Base-by-base conservation (phyloP, 1,284 basidiomycete genomes). In the Naganishia cerealis region DNA sequence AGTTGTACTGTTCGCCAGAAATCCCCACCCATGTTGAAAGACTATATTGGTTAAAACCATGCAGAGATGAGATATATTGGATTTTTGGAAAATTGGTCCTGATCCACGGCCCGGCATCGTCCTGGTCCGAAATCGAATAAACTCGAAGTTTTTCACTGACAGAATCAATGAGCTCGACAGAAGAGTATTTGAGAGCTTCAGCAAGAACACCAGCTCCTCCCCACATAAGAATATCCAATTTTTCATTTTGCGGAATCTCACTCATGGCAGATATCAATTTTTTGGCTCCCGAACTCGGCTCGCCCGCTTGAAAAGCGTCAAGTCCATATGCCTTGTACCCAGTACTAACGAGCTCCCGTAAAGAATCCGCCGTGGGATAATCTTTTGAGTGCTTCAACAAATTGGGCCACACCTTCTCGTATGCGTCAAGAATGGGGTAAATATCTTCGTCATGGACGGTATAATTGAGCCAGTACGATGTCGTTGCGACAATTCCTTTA, bases 61-160 rank as follows among this genome's bases (percentile, higher is more conserved):
- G 67, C 13, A 72, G 53, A 15, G 69, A 66, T 29, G 67, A 69
- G 52, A 71, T 63, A 39, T 59, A 72, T 6, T 40, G 63, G 13
- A 72, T 2, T 40, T 38, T 53, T 3, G 71, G 71, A 43, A 72
- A 72, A 43, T 72, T 50, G 7, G 67, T 40, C 12, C 71, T n/a
- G 46, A 72, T 70, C 71, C 71, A 72, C 15, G 71, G 71, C 15
- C 71, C 69, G 0, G 65, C 69, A 36, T 68, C 69, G 38, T 67
- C 69, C 66, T 66, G 71, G 57, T 71, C 71, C 57, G 67, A 69
- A 53, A 72, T 72, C 15, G 65, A 70, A 46, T 72, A 71, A 6
- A 72, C 70, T n/a, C 52, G 46, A 26, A 71, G 26, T 50, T 63
- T 69, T 38, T 13, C 26, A 16, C 57, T 46, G 46, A 71, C 69